Conservation (phyloP, 108 stramenopile genomes). For the Aurantiochytrium sp. region DNA sequence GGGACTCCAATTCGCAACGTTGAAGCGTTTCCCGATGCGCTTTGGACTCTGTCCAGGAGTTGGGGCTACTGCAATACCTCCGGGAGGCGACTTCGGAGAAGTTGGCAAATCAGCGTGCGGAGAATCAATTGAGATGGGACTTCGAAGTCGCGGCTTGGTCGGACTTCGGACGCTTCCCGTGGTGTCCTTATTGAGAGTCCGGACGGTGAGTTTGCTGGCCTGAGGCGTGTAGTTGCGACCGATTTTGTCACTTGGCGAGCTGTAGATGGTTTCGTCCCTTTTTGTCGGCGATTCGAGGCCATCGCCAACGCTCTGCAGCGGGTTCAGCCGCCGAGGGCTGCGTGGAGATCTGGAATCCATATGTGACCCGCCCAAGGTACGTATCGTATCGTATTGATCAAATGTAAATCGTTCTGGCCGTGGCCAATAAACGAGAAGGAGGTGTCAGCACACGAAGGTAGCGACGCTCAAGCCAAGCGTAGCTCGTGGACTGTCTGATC, state of each 20-base stretch:
- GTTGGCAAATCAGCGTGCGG: not conserved
- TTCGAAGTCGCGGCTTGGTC: not conserved
- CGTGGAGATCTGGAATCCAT: too few relatives aligned
- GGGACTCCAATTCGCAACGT: not conserved
- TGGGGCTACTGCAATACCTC: not conserved
- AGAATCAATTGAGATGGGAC: not conserved
- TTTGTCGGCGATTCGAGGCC: not conserved
- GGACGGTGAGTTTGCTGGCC: not conserved
- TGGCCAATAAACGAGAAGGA: too few relatives aligned
- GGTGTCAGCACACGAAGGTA: too few relatives aligned
- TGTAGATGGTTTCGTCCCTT: not conserved
- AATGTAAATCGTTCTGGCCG: too few relatives aligned
- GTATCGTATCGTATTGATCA: too few relatives aligned
- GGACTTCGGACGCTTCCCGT: not conserved
- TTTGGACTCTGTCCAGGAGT: not conserved
- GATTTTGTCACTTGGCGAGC: constrained; percentile 9
- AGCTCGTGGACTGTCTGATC: too few relatives aligned
- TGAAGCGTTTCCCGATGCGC: not conserved
- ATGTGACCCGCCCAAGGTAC: too few relatives aligned
- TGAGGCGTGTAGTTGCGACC: not conserved
- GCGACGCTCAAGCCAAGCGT: too few relatives aligned
- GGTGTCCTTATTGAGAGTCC: not conserved
- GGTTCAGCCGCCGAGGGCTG: too few relatives aligned
- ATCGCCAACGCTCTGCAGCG: too few relatives aligned
- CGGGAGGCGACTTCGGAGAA: not conserved